phyloP scores from a whole-genome alignment of 2,329 filamentous ascomycete species.

The Fusarium buxicola region DNA sequence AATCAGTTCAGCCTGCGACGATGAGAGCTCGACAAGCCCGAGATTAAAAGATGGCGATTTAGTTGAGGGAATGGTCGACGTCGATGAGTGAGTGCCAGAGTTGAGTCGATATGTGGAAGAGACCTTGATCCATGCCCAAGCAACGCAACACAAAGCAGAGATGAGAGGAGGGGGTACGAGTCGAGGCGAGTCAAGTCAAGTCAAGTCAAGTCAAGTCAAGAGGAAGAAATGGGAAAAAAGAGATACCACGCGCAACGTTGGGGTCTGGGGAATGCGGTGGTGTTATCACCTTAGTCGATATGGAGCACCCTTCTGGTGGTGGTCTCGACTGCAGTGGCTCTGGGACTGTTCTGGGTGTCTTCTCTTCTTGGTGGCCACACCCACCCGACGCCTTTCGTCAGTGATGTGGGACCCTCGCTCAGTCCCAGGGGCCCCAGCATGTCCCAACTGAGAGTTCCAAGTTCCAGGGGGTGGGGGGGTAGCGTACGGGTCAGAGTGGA shows the following conservation, averaged over 20 bases:
- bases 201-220: constrained; percentile 29
- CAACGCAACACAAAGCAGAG: constrained; percentile 20
- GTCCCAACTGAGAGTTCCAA: constrained; percentile 35
- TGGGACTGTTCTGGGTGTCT: constrained; percentile 30
- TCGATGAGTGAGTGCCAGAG: constrained; percentile 13
- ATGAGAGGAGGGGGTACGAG: constrained; percentile 14
- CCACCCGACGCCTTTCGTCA: constrained; percentile 45
- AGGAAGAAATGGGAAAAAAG: constrained; percentile 34
- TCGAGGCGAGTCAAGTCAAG: constrained; percentile 27
- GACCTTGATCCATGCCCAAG: constrained; percentile 28
- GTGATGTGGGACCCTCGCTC: constrained; percentile 28
- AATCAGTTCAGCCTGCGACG: constrained; percentile 12
- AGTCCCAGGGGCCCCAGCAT: constrained; percentile 32
- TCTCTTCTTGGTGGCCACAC: constrained; percentile 43
- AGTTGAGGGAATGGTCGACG: constrained; percentile 15
- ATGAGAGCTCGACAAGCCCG: constrained; percentile 17
- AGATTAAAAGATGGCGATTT: constrained; percentile 19
- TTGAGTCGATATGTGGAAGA: constrained; percentile 16
- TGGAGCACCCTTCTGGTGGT: constrained; percentile 17
- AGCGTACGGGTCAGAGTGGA: constrained; percentile 31
- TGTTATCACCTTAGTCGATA: constrained; percentile 46
- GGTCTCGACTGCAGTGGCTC: constrained; percentile 33
- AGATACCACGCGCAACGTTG: constrained; percentile 26
- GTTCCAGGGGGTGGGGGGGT: constrained; percentile 39
- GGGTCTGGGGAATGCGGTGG: constrained; percentile 46